phyloP scores from a whole-genome alignment of 352 stramenopile genomes.

The Peronospora destructor region DNA sequence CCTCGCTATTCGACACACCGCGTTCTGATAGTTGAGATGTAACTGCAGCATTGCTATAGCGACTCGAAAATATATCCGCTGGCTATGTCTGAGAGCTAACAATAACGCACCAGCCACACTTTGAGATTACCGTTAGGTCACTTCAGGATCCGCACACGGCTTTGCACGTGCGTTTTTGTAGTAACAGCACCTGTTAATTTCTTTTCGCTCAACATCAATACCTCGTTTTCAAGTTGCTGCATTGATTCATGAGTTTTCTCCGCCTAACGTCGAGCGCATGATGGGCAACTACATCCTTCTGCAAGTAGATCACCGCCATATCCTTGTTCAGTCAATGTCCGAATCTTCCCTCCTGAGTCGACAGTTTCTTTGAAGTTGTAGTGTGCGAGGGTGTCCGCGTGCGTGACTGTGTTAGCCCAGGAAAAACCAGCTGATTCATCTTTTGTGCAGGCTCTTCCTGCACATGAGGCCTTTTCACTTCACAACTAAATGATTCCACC shows the following conservation, averaged over 20 bases:
- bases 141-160: neutral
- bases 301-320: conserved; percentile 28
- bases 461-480: conserved; percentile 14
- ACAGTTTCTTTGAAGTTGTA: neutral
- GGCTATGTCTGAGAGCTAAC: conserved; percentile 1
- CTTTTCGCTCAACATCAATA: conserved; percentile 20
- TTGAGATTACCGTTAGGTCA: neutral
- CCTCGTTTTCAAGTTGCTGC: conserved; percentile 32
- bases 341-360: conserved; percentile 10
- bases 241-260: conserved; percentile 33
- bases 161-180: neutral
- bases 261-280: conserved; percentile 31
- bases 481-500: conserved; percentile 2
- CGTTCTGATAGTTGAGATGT: neutral
- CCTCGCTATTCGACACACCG: neutral
- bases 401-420: conserved; percentile 7
- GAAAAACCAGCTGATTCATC: conserved; percentile 1
- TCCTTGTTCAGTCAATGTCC: conserved; percentile 14
- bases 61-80: conserved; percentile 9
- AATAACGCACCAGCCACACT: neutral
- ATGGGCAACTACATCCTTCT: conserved; percentile 27
- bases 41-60: neutral
- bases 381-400: neutral
- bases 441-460: conserved; percentile 7
- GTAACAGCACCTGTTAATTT: neutral